Conservation (phyloP, 495 filamentous ascomycete genomes). For the Aspergillus ellipticus region DNA sequence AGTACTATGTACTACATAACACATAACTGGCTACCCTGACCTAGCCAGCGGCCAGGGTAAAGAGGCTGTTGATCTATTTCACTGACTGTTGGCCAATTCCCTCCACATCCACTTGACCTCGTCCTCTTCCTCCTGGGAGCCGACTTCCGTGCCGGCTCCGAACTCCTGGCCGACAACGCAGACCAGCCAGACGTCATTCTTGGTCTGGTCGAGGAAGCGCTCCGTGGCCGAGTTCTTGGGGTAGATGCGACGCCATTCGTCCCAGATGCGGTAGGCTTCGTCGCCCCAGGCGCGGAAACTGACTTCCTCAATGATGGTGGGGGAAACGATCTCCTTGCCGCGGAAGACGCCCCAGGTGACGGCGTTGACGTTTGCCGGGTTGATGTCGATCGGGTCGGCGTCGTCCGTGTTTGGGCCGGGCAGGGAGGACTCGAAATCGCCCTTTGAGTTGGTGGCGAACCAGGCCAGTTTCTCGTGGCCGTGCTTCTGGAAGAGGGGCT, state of each 20-base stretch:
- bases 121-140: constrained; percentile 42
- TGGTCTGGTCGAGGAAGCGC: constrained; percentile 61
- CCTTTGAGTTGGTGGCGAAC: constrained; percentile 73
- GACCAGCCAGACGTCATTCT: constrained; percentile 75
- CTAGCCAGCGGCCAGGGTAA: not conserved
- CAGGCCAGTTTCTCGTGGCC: constrained; percentile 66
- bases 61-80: not conserved
- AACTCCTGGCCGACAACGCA: constrained; percentile 89
- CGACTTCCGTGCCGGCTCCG: constrained; percentile 41
- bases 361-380: constrained; percentile 69
- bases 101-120: constrained; percentile 45
- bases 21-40: not conserved
- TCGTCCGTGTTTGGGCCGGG: constrained; percentile 31
- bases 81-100: constrained; percentile 32
- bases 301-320: constrained; percentile 95
- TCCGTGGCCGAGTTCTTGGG: constrained; percentile 60
- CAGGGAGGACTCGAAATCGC: constrained; percentile 66
- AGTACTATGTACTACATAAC: not conserved
- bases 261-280: constrained; percentile 94
- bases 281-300: constrained; percentile 94
- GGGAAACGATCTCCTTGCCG: constrained; percentile 94
- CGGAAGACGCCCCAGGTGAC: constrained; percentile 97
- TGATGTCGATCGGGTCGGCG: constrained; percentile 33
- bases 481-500: constrained; percentile 55
- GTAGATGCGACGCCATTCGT: constrained; percentile 88